Evolutionary conservation across 805 yeast genomes (phyloP), one percentile per base, ranked within the genome.

Genomic region (Starmera dryadoides): DNA sequence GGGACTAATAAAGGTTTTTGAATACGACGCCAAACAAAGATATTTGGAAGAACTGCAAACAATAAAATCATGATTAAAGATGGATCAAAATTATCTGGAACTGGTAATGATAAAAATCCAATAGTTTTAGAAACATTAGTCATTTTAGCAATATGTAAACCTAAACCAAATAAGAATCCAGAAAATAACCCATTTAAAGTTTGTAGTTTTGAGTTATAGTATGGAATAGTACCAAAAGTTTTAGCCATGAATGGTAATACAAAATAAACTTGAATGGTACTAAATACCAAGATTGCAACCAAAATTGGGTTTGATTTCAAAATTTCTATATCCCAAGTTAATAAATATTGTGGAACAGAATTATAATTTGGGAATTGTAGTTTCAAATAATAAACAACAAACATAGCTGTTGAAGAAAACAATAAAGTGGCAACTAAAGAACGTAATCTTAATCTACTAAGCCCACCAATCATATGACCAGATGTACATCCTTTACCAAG

Each of bases 401-500:
- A 45, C 26, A 67, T 60, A 0, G 70, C 77, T 6, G 58, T 44
- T 2, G 50, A 6, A 3, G 59, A 43, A 42, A 74, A 74, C 1
- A 57, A 44, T 4, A 46, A 42, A 1, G 76, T 69, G 1, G 79
- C 77, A 6, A 64, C 64, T 12, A 73, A 38, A 15, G 75, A 68
- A 43, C 79, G 55, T 39, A 55, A 37, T 34, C 77, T 56, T 4
- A 69, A 46, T 35, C 78, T 56, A 9, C 76, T 66, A n/a, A 73
- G 37, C 0, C 79, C 79, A 16, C 61, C 58, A 6, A 74, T 53
- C 75, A 74, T 69, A 46, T 74, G 79, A 3, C 79, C 79, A 0
- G 77, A 71, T 2, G 79, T 74, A 40, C 79, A 74, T 2, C 79
- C 79, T 23, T 63, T 55, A 0, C 74, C 78, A 25, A 59, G 49